Conservation (phyloP, 345 rosid genomes). For the Rhodamnia argentea region DNA sequence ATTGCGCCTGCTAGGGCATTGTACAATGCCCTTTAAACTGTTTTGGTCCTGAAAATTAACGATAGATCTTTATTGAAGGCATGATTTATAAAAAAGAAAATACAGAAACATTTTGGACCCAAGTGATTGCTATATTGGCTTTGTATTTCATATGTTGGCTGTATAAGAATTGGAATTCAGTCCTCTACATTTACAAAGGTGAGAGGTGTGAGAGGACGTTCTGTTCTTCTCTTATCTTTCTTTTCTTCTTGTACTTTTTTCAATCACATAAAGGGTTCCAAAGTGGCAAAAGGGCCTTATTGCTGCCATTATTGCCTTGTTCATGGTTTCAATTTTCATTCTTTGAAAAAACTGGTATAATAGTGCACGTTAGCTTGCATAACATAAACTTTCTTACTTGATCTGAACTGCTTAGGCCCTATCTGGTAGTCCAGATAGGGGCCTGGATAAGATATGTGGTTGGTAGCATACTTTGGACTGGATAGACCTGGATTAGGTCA, state of each 20-base stretch:
- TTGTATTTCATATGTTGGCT: not conserved
- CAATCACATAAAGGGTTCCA: not conserved
- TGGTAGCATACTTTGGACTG: not conserved
- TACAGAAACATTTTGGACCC: not conserved
- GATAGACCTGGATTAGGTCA: not conserved
- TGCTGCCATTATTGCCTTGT: not conserved
- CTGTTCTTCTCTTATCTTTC: not conserved
- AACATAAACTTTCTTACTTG: not conserved
- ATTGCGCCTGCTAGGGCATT: not conserved
- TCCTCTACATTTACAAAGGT: not conserved
- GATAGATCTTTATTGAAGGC: not conserved
- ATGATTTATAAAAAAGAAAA: not conserved
- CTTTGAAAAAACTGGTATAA: not conserved
- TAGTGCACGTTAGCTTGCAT: not conserved
- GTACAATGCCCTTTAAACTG: not conserved
- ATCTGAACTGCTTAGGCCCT: not conserved
- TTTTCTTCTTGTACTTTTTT: not conserved
- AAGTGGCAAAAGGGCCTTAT: not conserved
- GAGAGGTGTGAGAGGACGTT: not conserved
- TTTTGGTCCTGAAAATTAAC: not conserved
- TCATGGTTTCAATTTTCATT: not conserved
- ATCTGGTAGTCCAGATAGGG: not conserved
- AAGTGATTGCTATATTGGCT: not conserved
- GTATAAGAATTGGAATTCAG: not conserved
- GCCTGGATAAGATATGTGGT: not conserved